phyloP scores from a whole-genome alignment of 257 asterid species.

The Plantago major region DNA sequence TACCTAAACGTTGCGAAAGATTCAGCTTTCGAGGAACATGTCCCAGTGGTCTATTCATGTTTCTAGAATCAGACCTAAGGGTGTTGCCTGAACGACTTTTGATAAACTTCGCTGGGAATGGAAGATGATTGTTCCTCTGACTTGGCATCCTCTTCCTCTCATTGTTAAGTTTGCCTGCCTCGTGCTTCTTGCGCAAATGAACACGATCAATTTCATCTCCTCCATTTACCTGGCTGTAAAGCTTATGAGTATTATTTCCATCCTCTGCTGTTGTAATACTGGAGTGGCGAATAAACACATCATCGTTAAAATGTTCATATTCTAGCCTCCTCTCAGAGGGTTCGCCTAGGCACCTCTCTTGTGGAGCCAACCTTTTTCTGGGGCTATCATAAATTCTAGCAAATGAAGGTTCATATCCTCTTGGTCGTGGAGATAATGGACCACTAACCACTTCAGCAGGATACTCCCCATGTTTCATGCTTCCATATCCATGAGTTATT shows the following conservation, averaged over 20 bases:
- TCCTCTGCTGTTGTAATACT: conserved; percentile 31
- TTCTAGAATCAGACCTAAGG: conserved; percentile 33
- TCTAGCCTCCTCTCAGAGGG: conserved; percentile 27
- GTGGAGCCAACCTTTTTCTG: conserved; percentile 17
- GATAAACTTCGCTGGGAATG: too few relatives aligned
- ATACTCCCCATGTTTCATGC: conserved; percentile 21
- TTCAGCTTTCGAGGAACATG: conserved; percentile 42
- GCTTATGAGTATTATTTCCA: conserved; percentile 35
- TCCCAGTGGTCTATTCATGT: conserved; percentile 58
- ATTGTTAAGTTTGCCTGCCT: conserved; percentile 20
- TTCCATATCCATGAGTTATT: conserved; percentile 25
- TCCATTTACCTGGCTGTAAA: conserved; percentile 25
- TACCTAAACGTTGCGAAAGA: conserved; percentile 37
- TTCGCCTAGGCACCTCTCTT: conserved; percentile 11
- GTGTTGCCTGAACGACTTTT: conserved; percentile 22
- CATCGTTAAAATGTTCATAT: conserved; percentile 27
- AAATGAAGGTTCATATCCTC: conserved; percentile 26
- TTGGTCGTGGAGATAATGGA: conserved; percentile 25
- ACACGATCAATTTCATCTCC: conserved; percentile 23
- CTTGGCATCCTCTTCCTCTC: conserved; percentile 28
- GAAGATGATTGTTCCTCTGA: conserved; percentile 3
- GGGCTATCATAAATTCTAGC: conserved; percentile 29
- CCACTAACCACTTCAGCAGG: conserved; percentile 30
- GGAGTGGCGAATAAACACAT: conserved; percentile 19
- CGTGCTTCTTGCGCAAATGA: conserved; percentile 27